Percentiles rank a stretch among this genome's conserved stretches.
Evolutionary conservation across 768 basidiomycete genomes (phyloP).

Genomic region (Trametes maxima): DNA sequence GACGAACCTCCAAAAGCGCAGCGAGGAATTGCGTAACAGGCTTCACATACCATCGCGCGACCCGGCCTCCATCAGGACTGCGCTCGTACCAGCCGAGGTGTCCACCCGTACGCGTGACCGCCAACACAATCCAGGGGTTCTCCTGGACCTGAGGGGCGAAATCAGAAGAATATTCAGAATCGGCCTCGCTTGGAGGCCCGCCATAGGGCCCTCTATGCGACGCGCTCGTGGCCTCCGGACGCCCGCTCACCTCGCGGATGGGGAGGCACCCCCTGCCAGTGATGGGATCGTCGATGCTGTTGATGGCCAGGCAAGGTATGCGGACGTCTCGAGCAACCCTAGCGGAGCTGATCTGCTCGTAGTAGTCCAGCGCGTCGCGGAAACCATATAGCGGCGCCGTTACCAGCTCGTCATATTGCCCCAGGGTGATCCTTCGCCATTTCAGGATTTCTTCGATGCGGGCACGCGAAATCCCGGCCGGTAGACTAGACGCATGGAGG

Average conservation of each 20-base stretch:
- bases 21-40: conserved; percentile 25
- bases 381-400: conserved; percentile 25
- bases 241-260: conserved; percentile 6
- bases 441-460: conserved; percentile 11
- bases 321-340: conserved; percentile 14
- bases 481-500: conserved; percentile 4
- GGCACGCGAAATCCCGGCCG: background rate
- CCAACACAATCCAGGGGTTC: conserved; percentile 26
- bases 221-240: no score
- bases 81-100: conserved; percentile 32
- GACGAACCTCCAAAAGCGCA: conserved; percentile 26
- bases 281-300: conserved; percentile 29
- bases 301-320: conserved; percentile 26
- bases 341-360: conserved; percentile 21
- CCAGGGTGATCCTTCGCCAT: conserved; percentile 16
- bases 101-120: conserved; percentile 25
- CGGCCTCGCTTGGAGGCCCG: no score
- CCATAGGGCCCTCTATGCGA: background rate
- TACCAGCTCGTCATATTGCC: conserved; percentile 21
- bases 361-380: conserved; percentile 23
- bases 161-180: no score
- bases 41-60: conserved; percentile 27
- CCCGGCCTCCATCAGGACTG: conserved; percentile 5
- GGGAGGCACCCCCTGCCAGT: conserved; percentile 17
- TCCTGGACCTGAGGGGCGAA: background rate